Evolutionary conservation across 805 yeast genomes (phyloP), one percentile per base, ranked within the genome.

Genomic region (Ogataea salicorniae): DNA sequence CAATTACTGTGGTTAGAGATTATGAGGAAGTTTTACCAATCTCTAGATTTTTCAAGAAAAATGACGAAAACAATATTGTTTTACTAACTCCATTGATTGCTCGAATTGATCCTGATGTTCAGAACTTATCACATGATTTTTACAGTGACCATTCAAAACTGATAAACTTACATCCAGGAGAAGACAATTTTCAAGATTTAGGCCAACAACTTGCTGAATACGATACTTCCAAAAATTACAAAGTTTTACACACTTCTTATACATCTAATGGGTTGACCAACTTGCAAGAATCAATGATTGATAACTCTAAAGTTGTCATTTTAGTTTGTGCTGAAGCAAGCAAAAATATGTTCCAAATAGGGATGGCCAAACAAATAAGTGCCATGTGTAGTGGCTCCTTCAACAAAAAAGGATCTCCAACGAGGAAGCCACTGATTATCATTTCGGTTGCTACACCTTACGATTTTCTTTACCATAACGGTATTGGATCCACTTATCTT

Each of bases 371-470:
- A 53, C 80, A 78, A 51, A 75, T 80, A 7, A 68, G 79, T 3
- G 69, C 77, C 17, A 64, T 80, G 15, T 80, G 86, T 59, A 77
- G 79, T 9, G 77, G 76, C 0, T 51, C 40, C 38, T 52, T 45
- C 41, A 54, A 49, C 36, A 60, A 65, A 38, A 74, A 76, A 4
- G 51, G 61, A 20, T 68, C 69, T 20, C 40, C 20, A 51, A 47
- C 68, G 53, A 50, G 45, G 26, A 79, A 78, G 54, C 84, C 84
- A 5, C 64, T 81, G 56, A 69, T 81, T 13, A 72, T 79, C 4
- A 71, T 80, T n/a, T 81, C 84, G 4, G 80, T 83, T 0, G 75
- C 80, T 48, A 75, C 82, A 5, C 86, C 87, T 1, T 80, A 78
- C 54, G 86, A 81, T 55, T 76, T 81, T 56, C 75, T 77, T 42